Conservation (phyloP, 768 basidiomycete species). For the Suillus brevipes region DNA sequence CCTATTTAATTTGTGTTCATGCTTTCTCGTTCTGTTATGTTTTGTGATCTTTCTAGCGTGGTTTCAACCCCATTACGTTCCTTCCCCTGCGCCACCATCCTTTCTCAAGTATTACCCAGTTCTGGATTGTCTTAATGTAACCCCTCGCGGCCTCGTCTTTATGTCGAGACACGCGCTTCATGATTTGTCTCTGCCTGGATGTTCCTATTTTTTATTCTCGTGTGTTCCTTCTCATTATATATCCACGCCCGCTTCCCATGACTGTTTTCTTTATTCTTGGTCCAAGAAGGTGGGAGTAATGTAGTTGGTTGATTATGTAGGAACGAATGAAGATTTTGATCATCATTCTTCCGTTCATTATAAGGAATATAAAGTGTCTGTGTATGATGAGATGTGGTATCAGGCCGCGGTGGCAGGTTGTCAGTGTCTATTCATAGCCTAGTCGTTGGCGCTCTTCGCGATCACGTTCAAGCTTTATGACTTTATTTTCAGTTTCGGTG, state of each 20-base stretch:
- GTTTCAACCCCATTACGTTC: constrained; percentile 6
- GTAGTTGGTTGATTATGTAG: constrained; percentile 19
- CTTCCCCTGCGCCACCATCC: constrained; percentile 7
- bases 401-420: background rate
- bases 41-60: constrained; percentile 13
- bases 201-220: constrained; percentile 11
- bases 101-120: constrained; percentile 19
- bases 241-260: constrained; percentile 16
- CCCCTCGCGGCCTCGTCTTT: constrained; percentile 13
- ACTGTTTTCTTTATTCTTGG: constrained; percentile 12
- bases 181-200: constrained; percentile 11
- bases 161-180: constrained; percentile 7
- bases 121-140: constrained; percentile 20
- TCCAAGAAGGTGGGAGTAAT: constrained; percentile 18
- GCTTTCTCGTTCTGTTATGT: constrained; percentile 14
- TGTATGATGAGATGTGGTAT: background rate
- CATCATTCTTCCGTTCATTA: background rate
- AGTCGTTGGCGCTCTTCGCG: constrained; percentile 58
- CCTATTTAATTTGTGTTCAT: constrained; percentile 13
- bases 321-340: constrained; percentile 10
- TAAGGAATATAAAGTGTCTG: background rate
- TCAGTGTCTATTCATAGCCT: constrained; percentile 48
- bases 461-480: constrained; percentile 59
- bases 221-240: constrained; percentile 18
- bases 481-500: constrained; percentile 62